Evolutionary conservation across 768 basidiomycete genomes (phyloP), one percentile per base, ranked within the genome.

Genomic region (Mycena pura): DNA sequence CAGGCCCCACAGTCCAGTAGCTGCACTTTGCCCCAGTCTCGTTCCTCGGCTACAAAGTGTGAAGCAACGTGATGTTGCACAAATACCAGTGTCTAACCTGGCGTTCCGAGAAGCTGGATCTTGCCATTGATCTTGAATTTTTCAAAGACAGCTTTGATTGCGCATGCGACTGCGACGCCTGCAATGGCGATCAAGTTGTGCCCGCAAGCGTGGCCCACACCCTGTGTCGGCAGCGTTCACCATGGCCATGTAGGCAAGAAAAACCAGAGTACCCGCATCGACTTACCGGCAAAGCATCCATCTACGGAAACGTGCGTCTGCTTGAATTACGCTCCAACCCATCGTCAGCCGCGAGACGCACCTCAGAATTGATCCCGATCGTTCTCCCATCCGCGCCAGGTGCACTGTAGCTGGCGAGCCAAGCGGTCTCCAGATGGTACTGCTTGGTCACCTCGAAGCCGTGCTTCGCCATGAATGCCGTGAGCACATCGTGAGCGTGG

Each of bases 181-280:
- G 80, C 67, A 22, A 93, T 90, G 1, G 89, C 91, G 50, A 94
- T 93, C 46, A 94, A 77, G 66, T 93, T 93, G 69, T 94, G 92
- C 3, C 92, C 92, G 67, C 92, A 93, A 1, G 88, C 90, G 63
- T 91, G 90, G 0, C 90, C 86, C 36, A 88, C 78, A 0, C 83
- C 80, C 56, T 77, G 76, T 28, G n/a, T 36, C 17, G 2, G 28
- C 40, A 5, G 7, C 21, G 2, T 11, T 5, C 11, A n/a, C 19
- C 15, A 15, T 8, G 56, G 60, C 8, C 6, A 48, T n/a, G n/a
- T n/a, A n/a, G n/a, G 46, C 40, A 36, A 68, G 60, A 19, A 62
- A 24, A 19, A 44, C n/a, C n/a, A n/a, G n/a, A n/a, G n/a, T n/a
- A n/a, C n/a, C n/a, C n/a, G n/a, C n/a, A n/a, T n/a, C 48, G 31